Evolutionary conservation across 2,329 filamentous ascomycete genomes (phyloP), one percentile per base, ranked within the genome.

Genomic region (Chaetomiaceae sp.): DNA sequence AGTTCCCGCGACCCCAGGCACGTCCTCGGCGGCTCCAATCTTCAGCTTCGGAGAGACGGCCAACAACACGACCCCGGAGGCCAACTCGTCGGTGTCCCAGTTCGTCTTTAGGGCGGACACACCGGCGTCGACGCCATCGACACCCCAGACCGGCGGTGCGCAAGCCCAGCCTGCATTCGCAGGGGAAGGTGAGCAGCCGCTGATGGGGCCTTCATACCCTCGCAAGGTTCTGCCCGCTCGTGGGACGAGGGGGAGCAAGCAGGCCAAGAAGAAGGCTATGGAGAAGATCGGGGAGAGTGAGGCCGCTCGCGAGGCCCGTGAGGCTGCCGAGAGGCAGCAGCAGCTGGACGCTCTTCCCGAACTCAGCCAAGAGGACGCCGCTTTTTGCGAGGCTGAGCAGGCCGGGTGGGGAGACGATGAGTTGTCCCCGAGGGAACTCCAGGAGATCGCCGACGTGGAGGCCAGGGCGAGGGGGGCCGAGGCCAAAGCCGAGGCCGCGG

Each of bases 141-240:
- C n/a, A n/a, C n/a, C n/a, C n/a, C n/a, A n/a, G n/a, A n/a, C n/a
- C n/a, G n/a, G n/a, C n/a, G n/a, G n/a, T n/a, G n/a, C 25, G 25
- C 30, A 34, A 14, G 35, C 25, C 41, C 41, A 38, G 4, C 33
- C 35, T 14, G 25, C 37, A 17, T 9, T 27, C 12, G 17, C 45
- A 19, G 27, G 7, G 14, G 37, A 23, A 17, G 27, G 23, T 6
- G 17, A 30, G 35, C 34, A n/a, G 35, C 35, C 19, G 34, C 40
- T 31, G 35, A 17, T 37, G 35, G 20, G 1, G 17, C 41, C 34
- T 23, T 17, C 23, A 14, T 3, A 23, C 2, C 41, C 48, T 23
- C 41, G 48, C 17, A 50, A 40, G 48, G 20, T 50, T 17, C 47
- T 44, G 13, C 17, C 4, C 13, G 21, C 34, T 39, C 47, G 47